phyloP scores from a whole-genome alignment of 192 early-diverging fungal species.

The Gamsiella multidivaricata region DNA sequence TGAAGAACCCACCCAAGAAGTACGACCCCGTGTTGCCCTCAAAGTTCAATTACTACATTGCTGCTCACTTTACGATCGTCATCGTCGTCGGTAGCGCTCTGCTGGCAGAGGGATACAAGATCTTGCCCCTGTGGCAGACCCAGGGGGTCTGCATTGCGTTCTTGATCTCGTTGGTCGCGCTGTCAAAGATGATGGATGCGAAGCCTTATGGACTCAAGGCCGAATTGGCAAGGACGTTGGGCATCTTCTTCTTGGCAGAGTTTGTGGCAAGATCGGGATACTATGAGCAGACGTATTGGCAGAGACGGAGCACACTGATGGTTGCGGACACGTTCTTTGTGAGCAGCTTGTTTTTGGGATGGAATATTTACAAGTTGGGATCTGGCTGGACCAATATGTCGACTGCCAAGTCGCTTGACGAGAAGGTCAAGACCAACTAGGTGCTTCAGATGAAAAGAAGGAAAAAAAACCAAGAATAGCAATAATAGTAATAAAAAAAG shows the following conservation, averaged over 20 bases:
- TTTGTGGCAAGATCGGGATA: conserved; percentile 45
- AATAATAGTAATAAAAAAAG: background rate
- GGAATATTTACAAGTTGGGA: conserved; percentile 54
- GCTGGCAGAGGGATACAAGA: conserved; percentile 44
- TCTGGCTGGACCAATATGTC: conserved; percentile 20
- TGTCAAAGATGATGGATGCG: conserved; percentile 52
- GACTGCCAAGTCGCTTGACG: background rate
- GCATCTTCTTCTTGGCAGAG: conserved; percentile 39
- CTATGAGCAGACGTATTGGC: conserved; percentile 46
- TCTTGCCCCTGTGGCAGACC: conserved; percentile 43
- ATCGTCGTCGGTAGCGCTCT: conserved; percentile 36
- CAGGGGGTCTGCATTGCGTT: conserved; percentile 28
- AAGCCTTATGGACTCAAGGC: conserved; percentile 45
- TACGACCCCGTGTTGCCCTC: conserved; percentile 58
- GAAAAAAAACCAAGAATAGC: background rate
- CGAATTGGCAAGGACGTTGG: conserved; percentile 31
- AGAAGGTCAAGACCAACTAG: conserved; percentile 42
- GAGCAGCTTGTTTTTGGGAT: conserved; percentile 44
- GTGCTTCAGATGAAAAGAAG: no score
- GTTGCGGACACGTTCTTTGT: conserved; percentile 48
- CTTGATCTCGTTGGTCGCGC: conserved; percentile 21
- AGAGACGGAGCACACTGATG: conserved; percentile 37
- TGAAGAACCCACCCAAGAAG: conserved; percentile 56
- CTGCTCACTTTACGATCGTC: conserved; percentile 51
- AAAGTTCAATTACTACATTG: conserved; percentile 57